These are phyloP conservation scores for Epichloe uncinata DNA, from an alignment of 2,329 filamentous ascomycete genomes.

Conservation along the genomic window DNA sequence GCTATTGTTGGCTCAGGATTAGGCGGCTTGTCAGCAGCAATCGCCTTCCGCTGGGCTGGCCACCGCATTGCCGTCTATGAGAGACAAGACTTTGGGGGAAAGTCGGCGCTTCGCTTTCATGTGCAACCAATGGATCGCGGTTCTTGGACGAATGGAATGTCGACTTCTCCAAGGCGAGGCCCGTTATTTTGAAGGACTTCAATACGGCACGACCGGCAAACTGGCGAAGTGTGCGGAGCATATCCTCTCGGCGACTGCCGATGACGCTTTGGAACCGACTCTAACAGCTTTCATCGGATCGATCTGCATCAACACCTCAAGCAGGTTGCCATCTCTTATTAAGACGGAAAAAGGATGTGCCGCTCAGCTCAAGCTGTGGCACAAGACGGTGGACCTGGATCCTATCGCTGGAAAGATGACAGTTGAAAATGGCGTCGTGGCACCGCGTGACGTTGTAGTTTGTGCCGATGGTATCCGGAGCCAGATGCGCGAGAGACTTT, in stretches of 20 bases:
- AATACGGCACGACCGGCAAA: conserved; percentile 54
- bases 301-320: too few relatives aligned
- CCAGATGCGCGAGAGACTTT: conserved; percentile 39
- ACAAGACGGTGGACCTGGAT: conserved; percentile 37
- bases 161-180: conserved; percentile 43
- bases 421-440: conserved; percentile 35
- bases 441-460: conserved; percentile 40
- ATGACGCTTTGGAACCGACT: conserved; percentile 27
- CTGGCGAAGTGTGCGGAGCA: conserved; percentile 43
- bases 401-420: conserved; percentile 30
- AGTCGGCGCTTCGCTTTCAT: conserved; percentile 48
- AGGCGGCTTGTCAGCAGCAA: conserved; percentile 25
- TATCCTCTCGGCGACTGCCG: conserved; percentile 49
- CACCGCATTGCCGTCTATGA: conserved; percentile 44
- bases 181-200: conserved; percentile 44
- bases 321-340: too few relatives aligned
- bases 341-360: too few relatives aligned
- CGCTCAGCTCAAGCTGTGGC: conserved; percentile 32
- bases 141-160: conserved; percentile 52
- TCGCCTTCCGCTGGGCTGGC: conserved; percentile 26
- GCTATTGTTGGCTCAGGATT: conserved; percentile 26
- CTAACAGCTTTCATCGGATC: too few relatives aligned
- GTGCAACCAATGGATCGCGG: conserved; percentile 50
- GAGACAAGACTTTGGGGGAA: conserved; percentile 50
- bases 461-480: conserved; percentile 52